phyloP scores from a whole-genome alignment of 129 eudicot species.

The Flaveria bidentis region DNA sequence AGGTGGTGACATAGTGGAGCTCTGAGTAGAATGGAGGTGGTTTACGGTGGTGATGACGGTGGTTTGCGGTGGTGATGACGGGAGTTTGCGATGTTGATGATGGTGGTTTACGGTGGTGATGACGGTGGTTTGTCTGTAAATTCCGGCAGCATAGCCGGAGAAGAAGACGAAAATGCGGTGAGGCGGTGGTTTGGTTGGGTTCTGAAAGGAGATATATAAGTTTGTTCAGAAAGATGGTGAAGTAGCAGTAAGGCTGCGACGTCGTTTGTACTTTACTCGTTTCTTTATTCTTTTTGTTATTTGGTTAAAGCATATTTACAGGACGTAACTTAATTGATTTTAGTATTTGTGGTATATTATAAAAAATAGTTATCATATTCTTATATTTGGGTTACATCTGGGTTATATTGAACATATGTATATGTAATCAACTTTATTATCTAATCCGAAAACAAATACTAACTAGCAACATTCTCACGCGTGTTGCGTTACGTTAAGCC shows the following conservation, averaged over 20 bases:
- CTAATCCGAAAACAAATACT: too few relatives aligned
- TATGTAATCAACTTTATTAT: too few relatives aligned
- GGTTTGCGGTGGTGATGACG: slow-evolving; percentile 13
- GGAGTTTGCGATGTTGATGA: slow-evolving; percentile 11
- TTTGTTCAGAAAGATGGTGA: slow-evolving; percentile 27
- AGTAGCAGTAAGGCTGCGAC: slow-evolving; percentile 8
- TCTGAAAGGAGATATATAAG: slow-evolving; percentile 11
- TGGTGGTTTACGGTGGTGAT: slow-evolving; percentile 16
- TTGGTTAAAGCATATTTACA: not conserved
- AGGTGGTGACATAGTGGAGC: slow-evolving; percentile 35
- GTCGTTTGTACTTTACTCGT: not conserved
- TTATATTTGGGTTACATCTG: too few relatives aligned
- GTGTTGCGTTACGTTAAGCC: too few relatives aligned
- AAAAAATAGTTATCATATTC: too few relatives aligned
- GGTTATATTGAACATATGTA: too few relatives aligned
- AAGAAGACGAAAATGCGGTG: slow-evolving; percentile 18
- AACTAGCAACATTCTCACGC: too few relatives aligned
- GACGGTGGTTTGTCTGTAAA: slow-evolving; percentile 44
- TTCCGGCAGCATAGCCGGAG: slow-evolving; percentile 53
- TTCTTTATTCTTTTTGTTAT: not conserved
- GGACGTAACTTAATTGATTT: too few relatives aligned
- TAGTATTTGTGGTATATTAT: too few relatives aligned
- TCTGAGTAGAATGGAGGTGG: not conserved
- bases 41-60: slow-evolving; percentile 25
- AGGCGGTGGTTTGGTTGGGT: slow-evolving; percentile 19